Evolutionary conservation across 192 early-diverging fungal species (phyloP).

Genomic region (Coemansia sp.): DNA sequence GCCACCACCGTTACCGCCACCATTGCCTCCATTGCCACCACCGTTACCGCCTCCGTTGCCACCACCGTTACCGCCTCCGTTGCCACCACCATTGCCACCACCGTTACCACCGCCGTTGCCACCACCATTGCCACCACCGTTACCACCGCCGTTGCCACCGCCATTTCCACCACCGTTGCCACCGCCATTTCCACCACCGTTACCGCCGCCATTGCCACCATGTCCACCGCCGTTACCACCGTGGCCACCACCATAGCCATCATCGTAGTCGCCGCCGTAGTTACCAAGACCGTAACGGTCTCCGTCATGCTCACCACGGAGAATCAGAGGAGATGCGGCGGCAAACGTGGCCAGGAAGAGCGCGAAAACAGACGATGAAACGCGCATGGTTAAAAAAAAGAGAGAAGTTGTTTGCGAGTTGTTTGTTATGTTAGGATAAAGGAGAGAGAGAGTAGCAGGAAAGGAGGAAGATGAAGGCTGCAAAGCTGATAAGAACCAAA

Average conservation of each 20-base stretch:
- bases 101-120: constrained; percentile 15
- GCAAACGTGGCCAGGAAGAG: constrained; percentile 29
- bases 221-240: constrained; percentile 16
- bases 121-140: constrained; percentile 9
- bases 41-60: constrained; percentile 5
- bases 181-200: constrained; percentile 9
- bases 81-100: neutral
- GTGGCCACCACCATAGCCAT: constrained; percentile 7
- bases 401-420: neutral
- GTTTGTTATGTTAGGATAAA: neutral
- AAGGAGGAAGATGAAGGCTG: constrained; percentile 7
- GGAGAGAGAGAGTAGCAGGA: neutral
- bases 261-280: constrained; percentile 12
- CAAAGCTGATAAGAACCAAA: constrained; percentile 9
- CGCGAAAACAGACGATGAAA: constrained; percentile 32
- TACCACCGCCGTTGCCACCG: constrained; percentile 14
- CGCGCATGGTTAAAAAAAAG: constrained; percentile 26
- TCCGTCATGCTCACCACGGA: constrained; percentile 9
- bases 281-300: neutral
- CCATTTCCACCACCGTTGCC: neutral
- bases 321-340: constrained; percentile 25
- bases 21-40: neutral
- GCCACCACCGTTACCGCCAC: constrained; percentile 11
- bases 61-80: constrained; percentile 12
- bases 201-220: constrained; percentile 10